A percentile compares a stretch with the other conserved stretches of the same genome.
Evolutionary conservation across 441 rosid genomes (phyloP).

Genomic region (Theobroma grandiflorum): DNA sequence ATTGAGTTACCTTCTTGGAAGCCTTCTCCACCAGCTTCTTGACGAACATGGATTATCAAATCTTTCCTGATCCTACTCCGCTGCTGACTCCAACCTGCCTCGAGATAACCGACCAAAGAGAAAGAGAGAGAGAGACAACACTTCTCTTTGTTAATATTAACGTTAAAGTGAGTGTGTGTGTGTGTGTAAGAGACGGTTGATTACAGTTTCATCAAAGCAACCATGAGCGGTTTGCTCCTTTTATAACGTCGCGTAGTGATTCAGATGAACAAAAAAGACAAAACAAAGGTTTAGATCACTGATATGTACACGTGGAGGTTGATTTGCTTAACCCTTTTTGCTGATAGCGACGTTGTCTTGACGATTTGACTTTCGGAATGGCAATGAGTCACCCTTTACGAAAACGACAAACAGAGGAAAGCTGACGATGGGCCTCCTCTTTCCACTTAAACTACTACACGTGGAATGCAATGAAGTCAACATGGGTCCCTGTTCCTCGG

Average conservation of each 20-base stretch:
- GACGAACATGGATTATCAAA: conserved; percentile 55
- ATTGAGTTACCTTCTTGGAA: conserved; percentile 67
- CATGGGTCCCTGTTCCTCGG: background rate
- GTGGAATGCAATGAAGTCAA: background rate
- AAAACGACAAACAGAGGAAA: conserved; percentile 20
- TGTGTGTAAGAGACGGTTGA: conserved; percentile 38
- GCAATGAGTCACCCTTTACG: background rate
- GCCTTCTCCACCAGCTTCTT: conserved; percentile 88
- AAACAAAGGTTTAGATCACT: background rate
- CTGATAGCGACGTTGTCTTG: conserved; percentile 14
- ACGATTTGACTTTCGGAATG: conserved; percentile 22
- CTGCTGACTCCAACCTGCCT: conserved; percentile 22
- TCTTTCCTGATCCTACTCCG: background rate
- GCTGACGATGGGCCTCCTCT: background rate
- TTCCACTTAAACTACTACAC: background rate
- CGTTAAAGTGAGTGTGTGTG: background rate
- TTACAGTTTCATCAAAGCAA: conserved; percentile 25
- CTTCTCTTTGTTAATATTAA: background rate
- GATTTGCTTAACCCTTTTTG: conserved; percentile 30
- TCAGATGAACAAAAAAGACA: background rate
- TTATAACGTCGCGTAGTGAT: background rate
- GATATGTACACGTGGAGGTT: conserved; percentile 43
- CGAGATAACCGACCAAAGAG: conserved; percentile 35
- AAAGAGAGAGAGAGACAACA: background rate
- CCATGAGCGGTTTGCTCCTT: conserved; percentile 22